Evolutionary conservation across 2,329 filamentous ascomycete genomes (phyloP).

Genomic region (Fusarium graminum): DNA sequence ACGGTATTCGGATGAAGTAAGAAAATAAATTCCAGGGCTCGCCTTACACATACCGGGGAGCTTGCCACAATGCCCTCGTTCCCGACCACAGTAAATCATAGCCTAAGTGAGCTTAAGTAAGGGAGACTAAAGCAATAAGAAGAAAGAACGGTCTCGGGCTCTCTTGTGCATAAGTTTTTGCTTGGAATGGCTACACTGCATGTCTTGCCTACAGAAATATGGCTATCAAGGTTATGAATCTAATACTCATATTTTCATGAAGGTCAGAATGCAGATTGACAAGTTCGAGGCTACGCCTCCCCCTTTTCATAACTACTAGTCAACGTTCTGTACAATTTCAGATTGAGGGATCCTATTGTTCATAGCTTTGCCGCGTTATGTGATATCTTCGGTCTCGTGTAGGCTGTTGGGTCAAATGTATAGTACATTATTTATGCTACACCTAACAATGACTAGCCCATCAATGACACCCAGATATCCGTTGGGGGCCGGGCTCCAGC

Average conservation of each 20-base stretch:
- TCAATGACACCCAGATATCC: background rate
- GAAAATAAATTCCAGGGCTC: background rate
- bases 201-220: background rate
- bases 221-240: background rate
- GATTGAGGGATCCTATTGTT: background rate
- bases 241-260: background rate
- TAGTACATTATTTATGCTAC: background rate
- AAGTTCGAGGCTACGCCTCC: background rate
- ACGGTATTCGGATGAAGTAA: background rate
- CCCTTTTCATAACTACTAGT: background rate
- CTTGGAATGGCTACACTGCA: background rate
- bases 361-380: background rate
- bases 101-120: background rate
- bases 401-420: background rate
- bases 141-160: background rate
- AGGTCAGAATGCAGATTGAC: conserved; percentile 4
- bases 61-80: background rate
- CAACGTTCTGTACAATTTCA: background rate
- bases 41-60: too few relatives aligned
- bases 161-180: background rate
- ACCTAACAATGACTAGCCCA: background rate
- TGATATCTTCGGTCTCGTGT: background rate
- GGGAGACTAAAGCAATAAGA: background rate
- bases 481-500: background rate
- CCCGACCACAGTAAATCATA: background rate